phyloP scores from a whole-genome alignment of 169 alveolate genomes.

The Plasmodium yoelii region DNA sequence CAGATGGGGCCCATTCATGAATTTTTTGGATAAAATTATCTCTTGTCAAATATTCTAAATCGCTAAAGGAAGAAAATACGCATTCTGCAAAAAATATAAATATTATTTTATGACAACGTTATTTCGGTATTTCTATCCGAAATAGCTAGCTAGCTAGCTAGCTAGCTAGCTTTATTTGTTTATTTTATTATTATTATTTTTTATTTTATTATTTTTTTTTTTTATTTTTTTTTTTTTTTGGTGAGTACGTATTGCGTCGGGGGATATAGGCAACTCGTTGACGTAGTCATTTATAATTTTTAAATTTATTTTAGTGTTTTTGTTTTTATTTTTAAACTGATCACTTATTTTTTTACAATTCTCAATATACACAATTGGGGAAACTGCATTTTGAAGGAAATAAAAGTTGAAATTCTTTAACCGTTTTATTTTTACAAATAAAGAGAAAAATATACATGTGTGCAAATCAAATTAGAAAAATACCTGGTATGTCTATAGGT shows the following conservation, averaged over 20 bases:
- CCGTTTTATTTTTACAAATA: no score
- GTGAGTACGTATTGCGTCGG: conserved; percentile 64
- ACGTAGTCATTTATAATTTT: conserved; percentile 67
- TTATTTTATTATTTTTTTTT: no score
- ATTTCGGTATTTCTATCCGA: neutral
- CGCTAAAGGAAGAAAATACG: conserved; percentile 72
- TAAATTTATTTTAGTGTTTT: conserved; percentile 49
- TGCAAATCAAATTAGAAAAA: neutral
- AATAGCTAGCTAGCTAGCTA: neutral
- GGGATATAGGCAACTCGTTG: conserved; percentile 50
- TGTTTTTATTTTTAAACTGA: conserved; percentile 31
- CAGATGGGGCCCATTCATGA: conserved; percentile 78
- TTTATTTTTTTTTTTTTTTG: conserved; percentile 8
- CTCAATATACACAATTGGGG: conserved; percentile 72
- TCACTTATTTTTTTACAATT: conserved; percentile 73
- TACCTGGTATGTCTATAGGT: conserved; percentile 61
- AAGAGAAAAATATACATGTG: neutral
- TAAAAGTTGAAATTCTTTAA: neutral
- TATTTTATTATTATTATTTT: no score
- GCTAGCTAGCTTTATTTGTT: no score
- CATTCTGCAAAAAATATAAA: conserved; percentile 26
- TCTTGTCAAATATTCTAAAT: conserved; percentile 49
- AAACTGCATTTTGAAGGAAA: conserved; percentile 19
- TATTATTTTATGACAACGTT: neutral
- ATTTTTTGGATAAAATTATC: conserved; percentile 50